Percentiles rank a stretch among this genome's conserved stretches.
These are phyloP conservation scores for Hygrophorus russula DNA, from an alignment of 768 basidiomycete species.

Conservation along the genomic window DNA sequence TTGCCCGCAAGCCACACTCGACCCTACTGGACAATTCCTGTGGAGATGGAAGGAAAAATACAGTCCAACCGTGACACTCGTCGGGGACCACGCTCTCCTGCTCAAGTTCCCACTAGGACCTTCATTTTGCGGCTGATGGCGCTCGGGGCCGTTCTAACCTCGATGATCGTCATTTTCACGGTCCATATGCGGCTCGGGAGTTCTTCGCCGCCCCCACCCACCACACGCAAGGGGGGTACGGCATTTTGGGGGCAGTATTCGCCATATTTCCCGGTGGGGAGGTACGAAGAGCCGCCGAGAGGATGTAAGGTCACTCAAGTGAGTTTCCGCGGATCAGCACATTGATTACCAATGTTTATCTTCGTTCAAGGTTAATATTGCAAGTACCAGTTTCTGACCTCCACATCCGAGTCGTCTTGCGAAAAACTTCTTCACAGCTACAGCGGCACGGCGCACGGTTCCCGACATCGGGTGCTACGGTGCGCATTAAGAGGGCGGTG, in stretches of 20 bases:
- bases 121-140: too few species aligned
- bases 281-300: constrained; percentile 34
- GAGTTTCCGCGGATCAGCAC: constrained; percentile 5
- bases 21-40: too few species aligned
- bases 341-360: not conserved
- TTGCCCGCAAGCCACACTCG: too few species aligned
- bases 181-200: too few species aligned
- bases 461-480: constrained; percentile 44
- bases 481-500: constrained; percentile 34
- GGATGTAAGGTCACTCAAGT: constrained; percentile 50
- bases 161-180: too few species aligned
- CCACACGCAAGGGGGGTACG: too few species aligned
- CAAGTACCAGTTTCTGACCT: constrained; percentile 19
- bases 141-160: too few species aligned
- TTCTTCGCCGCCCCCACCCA: too few species aligned
- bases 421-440: constrained; percentile 31
- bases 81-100: too few species aligned
- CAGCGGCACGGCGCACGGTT: constrained; percentile 76
- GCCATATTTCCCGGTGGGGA: constrained; percentile 40
- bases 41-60: too few species aligned
- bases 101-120: too few species aligned
- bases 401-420: not conserved
- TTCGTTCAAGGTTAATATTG: constrained; percentile 43
- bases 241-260: constrained; percentile 49
- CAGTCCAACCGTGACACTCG: too few species aligned